phyloP scores from a whole-genome alignment of 495 filamentous ascomycete genomes.

The Cercophora newfieldiana region DNA sequence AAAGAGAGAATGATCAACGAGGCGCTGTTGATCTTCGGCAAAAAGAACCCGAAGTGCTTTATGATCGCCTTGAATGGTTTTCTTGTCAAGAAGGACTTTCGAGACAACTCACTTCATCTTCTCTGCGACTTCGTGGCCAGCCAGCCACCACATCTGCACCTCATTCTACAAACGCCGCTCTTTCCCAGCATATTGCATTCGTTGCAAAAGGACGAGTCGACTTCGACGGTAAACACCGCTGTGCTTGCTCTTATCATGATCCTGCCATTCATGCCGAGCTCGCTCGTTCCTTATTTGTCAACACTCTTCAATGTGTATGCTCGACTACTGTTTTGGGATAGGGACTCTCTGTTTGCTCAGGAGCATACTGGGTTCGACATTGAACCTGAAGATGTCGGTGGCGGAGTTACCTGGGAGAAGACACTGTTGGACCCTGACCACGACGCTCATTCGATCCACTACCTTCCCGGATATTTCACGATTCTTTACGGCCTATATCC shows the following conservation, averaged over 20 bases:
- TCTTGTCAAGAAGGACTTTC: constrained; percentile 57
- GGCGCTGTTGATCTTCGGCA: constrained; percentile 59
- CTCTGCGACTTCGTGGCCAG: constrained; percentile 64
- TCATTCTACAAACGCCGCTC: constrained; percentile 64
- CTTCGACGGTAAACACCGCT: constrained; percentile 64
- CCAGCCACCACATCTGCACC: constrained; percentile 70
- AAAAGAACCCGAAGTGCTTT: constrained; percentile 68
- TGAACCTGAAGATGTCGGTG: constrained; percentile 29
- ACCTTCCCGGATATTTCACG: constrained; percentile 76
- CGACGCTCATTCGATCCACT: constrained; percentile 61
- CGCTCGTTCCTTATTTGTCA: constrained; percentile 60
- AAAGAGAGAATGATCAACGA: constrained; percentile 55
- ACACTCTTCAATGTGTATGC: constrained; percentile 75
- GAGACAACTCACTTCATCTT: constrained; percentile 58
- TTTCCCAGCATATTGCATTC: constrained; percentile 67
- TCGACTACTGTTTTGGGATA: constrained; percentile 71
- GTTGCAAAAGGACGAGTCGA: constrained; percentile 69
- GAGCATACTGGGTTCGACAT: constrained; percentile 35
- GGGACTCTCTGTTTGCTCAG: constrained; percentile 39
- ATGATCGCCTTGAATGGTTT: constrained; percentile 59
- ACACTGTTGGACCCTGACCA: constrained; percentile 55
- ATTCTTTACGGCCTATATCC: constrained; percentile 77
- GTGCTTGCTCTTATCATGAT: constrained; percentile 72
- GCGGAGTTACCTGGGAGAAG: constrained; percentile 56
- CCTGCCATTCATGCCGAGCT: constrained; percentile 70